Conservation (phyloP, 163 green algal genomes). For the Chlorella variabilis region DNA sequence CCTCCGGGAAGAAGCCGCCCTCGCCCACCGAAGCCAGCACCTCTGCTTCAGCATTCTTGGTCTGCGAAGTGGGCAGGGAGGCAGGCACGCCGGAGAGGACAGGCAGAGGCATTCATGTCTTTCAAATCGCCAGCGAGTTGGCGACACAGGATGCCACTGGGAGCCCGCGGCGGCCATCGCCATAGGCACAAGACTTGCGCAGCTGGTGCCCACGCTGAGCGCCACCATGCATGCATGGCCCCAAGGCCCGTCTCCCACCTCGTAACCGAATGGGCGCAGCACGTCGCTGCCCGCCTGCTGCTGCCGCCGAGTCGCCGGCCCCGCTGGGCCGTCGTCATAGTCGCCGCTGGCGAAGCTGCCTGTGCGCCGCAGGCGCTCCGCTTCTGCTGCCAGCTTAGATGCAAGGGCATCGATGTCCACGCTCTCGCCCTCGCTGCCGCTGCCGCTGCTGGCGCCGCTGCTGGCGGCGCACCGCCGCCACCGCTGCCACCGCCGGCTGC, state of each 20-base stretch:
- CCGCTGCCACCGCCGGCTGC: background rate
- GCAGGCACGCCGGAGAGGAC: no score
- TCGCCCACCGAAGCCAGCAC: slow-evolving; percentile 60
- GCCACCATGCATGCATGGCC: no score
- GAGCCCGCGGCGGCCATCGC: no score
- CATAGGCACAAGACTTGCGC: no score
- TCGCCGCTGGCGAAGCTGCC: background rate
- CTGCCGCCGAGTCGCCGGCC: background rate
- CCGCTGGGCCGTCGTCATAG: background rate
- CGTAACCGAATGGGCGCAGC: slow-evolving; percentile 33
- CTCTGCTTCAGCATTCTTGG: slow-evolving; percentile 46
- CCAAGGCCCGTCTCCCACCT: no score
- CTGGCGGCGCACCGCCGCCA: background rate
- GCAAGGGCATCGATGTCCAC: slow-evolving; percentile 54
- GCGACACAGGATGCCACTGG: no score
- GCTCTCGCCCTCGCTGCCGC: background rate
- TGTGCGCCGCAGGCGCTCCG: slow-evolving; percentile 26
- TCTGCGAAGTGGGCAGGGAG: slow-evolving; percentile 7
- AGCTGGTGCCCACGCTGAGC: no score
- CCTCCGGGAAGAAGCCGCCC: slow-evolving; percentile 63
- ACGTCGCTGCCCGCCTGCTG: background rate
- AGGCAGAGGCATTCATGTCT: no score
- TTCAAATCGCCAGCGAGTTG: no score
- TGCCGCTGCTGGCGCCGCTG: background rate
- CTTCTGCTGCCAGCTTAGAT: slow-evolving; percentile 37